Percentiles rank a stretch among this genome's conserved stretches.
Conservation (phyloP, 176 grass and related monocot species). For the Carex scoparia region DNA sequence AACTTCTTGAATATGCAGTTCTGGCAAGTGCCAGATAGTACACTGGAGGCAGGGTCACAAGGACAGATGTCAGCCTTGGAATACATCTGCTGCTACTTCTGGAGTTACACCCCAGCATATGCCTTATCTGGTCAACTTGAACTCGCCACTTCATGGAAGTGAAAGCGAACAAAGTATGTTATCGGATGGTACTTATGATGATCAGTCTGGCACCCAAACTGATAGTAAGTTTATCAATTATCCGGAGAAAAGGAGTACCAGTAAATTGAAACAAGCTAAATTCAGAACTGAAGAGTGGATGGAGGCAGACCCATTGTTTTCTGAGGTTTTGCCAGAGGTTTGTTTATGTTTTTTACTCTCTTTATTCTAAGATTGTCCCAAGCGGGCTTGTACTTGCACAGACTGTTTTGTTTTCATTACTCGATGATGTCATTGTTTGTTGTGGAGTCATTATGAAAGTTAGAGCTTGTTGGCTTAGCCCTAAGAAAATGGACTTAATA, state of each 20-base stretch:
- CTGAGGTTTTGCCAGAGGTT: constrained; percentile 44
- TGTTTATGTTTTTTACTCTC: constrained; percentile 7
- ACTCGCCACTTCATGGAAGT: constrained; percentile 56
- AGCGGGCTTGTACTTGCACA: not conserved
- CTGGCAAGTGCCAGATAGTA: constrained; percentile 95
- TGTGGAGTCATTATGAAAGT: not conserved
- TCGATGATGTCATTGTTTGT: not conserved
- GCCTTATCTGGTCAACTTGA: constrained; percentile 60
- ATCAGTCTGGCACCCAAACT: constrained; percentile 36
- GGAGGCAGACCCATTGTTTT: constrained; percentile 31
- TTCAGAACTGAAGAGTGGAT: constrained; percentile 44
- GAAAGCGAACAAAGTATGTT: constrained; percentile 39
- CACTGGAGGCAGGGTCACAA: constrained; percentile 97
- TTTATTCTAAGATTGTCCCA: not conserved
- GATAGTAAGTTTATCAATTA: constrained; percentile 15
- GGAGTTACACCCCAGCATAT: constrained; percentile 48
- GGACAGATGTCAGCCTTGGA: constrained; percentile 73
- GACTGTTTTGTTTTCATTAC: not conserved
- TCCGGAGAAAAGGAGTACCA: constrained; percentile 37
- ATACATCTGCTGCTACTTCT: constrained; percentile 38
- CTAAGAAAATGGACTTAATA: not conserved
- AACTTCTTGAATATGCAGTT: constrained; percentile 45
- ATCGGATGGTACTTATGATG: constrained; percentile 42
- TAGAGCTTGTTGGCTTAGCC: not conserved
- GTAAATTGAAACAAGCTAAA: constrained; percentile 41